phyloP scores from a whole-genome alignment of 495 filamentous ascomycete genomes.

The Lichina pygmaea region DNA sequence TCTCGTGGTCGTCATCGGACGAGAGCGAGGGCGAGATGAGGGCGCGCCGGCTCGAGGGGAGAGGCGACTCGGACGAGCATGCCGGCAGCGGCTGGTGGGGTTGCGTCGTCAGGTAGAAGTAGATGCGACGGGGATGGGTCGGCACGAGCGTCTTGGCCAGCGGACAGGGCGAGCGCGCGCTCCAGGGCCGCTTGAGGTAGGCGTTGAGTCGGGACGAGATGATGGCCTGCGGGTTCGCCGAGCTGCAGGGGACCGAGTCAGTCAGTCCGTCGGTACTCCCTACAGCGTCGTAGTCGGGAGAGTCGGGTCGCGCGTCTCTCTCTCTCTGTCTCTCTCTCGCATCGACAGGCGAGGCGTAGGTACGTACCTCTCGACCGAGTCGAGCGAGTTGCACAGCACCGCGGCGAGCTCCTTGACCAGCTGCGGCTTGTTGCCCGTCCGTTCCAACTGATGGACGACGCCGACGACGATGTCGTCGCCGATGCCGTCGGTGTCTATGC shows the following conservation, averaged over 20 bases:
- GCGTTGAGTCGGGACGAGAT: constrained; percentile 74
- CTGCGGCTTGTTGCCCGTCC: constrained; percentile 78
- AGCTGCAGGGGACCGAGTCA: constrained; percentile 23
- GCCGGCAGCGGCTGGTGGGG: constrained; percentile 59
- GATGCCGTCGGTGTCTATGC: constrained; percentile 70
- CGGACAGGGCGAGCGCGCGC: constrained; percentile 55
- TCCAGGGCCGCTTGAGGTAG: constrained; percentile 78
- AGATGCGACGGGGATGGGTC: constrained; percentile 80
- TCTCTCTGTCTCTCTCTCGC: too few relatives aligned
- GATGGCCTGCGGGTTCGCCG: constrained; percentile 82
- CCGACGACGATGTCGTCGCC: constrained; percentile 86
- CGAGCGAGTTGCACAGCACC: constrained; percentile 45
- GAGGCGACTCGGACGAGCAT: constrained; percentile 12
- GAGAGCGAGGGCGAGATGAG: constrained; percentile 71
- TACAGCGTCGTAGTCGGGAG: not conserved
- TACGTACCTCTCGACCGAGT: constrained; percentile 65
- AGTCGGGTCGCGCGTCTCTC: not conserved
- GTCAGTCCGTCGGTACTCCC: constrained; percentile 10
- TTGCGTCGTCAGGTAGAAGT: constrained; percentile 75
- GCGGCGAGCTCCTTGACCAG: constrained; percentile 82
- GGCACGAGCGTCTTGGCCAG: constrained; percentile 77
- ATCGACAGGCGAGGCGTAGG: not conserved
- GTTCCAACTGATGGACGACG: constrained; percentile 73
- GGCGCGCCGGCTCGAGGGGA: constrained; percentile 16
- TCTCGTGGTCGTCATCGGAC: constrained; percentile 35